Base-by-base conservation (phyloP, 2,329 filamentous ascomycete genomes). In the Lachnellula hyalina region DNA sequence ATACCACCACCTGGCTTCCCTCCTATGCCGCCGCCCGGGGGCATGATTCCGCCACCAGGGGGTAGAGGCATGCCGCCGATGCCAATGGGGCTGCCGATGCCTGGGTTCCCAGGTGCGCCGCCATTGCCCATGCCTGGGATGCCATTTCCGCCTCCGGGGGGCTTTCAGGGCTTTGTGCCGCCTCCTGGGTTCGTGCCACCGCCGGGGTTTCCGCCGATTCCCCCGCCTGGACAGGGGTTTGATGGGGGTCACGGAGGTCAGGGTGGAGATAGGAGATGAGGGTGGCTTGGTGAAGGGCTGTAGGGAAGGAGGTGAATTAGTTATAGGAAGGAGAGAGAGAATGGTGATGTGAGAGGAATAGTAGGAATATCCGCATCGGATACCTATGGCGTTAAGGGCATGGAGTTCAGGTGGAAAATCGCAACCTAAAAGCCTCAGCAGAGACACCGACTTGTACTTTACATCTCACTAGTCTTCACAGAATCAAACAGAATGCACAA, bases 1-100 rank as follows among this genome's bases (percentile, higher is more conserved):
- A 52, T 65, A 79, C 28, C 78, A 55, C 71, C 75, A 55, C 74
- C 75, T 54, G 72, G 72, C 47, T 74, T 76, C 65, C 74, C 61
- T 50, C 76, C 49, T 1, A 53, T 61, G 35, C 59, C 58, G 49
- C 64, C 59, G 36, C 56, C 59, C n/a, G 57, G 55, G 12, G 61
- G 62, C 34, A 62, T 62, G 35, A 52, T 61, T 38, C 59, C 58
- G 49, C 64, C 58, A 42, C 56, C 59, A 23, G 57, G 55, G 12
- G 61, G 62, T 34, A 62, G 63, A 51, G 68, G 65, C 14, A 56
- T 67, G 45, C 65, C 69, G n/a, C 53, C 53, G 12, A n/a, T 19
- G 14, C 15, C 15, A 3, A 21, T 21, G 21, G 40, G 40, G 17
- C 6, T 42, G 40, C 40, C 40, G 19, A 58, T 62, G 52, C 61